Evolutionary conservation across 257 asterid species (phyloP).

Genomic region (Galeopsis tetrahit): DNA sequence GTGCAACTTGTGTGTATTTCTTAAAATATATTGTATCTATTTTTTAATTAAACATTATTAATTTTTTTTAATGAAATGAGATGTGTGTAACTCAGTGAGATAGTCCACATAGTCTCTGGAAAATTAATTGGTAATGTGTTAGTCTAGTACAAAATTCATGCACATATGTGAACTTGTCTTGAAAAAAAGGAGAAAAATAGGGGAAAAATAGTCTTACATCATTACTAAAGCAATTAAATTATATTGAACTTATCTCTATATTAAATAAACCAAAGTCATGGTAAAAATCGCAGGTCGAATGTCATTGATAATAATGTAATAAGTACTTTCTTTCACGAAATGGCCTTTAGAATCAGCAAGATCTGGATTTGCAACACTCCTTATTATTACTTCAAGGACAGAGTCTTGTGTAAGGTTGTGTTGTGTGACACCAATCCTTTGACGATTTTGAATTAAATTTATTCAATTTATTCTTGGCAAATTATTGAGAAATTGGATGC

Average conservation of each 20-base stretch:
- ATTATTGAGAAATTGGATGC: too few relatives aligned
- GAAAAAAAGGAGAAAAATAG: neutral
- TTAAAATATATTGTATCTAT: too few relatives aligned
- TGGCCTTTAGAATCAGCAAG: constrained; percentile 25
- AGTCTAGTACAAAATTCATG: too few relatives aligned
- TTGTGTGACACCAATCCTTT: too few relatives aligned
- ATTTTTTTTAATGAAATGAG: too few relatives aligned
- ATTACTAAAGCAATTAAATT: constrained; percentile 30
- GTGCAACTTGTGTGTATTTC: too few relatives aligned
- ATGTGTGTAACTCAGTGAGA: too few relatives aligned
- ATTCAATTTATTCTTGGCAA: too few relatives aligned
- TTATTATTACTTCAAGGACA: neutral
- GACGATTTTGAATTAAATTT: neutral
- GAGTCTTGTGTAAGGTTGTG: neutral
- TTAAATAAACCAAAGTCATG: constrained; percentile 12
- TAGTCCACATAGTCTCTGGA: too few relatives aligned
- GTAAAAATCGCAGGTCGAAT: constrained; percentile 4
- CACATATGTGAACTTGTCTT: neutral
- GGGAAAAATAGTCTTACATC: neutral
- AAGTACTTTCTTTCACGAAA: constrained; percentile 35
- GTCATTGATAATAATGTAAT: too few relatives aligned
- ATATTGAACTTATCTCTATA: constrained; percentile 37
- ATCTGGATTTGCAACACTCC: constrained; percentile 34
- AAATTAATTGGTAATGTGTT: neutral
- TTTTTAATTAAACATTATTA: too few relatives aligned